Evolutionary conservation across 2,329 filamentous ascomycete species (phyloP).

Genomic region (Diaporthe eres): DNA sequence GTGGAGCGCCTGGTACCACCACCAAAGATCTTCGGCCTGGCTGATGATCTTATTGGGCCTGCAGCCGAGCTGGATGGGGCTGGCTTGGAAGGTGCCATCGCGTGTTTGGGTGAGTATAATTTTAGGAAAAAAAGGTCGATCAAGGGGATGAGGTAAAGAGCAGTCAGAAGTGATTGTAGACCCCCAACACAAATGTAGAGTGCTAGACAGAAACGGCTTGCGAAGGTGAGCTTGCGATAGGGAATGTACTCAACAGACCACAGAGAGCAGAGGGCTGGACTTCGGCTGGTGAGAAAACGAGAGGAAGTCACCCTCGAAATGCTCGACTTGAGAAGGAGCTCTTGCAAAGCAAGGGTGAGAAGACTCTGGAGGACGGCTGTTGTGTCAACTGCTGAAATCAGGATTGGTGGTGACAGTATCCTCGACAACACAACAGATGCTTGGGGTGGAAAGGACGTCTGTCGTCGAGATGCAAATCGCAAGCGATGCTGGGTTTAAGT

Average conservation of each 20-base stretch:
- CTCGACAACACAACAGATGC: not conserved
- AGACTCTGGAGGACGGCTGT: not conserved
- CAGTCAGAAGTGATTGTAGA: not conserved
- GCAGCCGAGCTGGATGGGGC: not conserved
- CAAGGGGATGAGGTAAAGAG: not conserved
- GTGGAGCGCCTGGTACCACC: not conserved
- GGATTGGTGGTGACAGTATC: not conserved
- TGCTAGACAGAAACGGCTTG: not conserved
- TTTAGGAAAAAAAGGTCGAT: no score
- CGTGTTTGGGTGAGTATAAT: no score
- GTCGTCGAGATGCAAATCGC: not conserved
- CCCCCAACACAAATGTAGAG: no score
- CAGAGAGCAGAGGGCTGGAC: not conserved
- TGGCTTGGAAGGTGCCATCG: not conserved
- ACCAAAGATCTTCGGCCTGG: not conserved
- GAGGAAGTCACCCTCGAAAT: not conserved
- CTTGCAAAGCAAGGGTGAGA: not conserved
- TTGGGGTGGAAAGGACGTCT: not conserved
- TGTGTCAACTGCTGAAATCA: not conserved
- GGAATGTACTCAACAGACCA: not conserved
- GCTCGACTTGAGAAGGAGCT: not conserved
- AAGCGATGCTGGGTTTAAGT: not conserved
- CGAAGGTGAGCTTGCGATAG: not conserved
- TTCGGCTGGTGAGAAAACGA: not conserved
- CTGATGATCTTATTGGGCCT: no score